Base-by-base conservation (phyloP, 805 yeast genomes). In the Metschnikowia anglica region DNA sequence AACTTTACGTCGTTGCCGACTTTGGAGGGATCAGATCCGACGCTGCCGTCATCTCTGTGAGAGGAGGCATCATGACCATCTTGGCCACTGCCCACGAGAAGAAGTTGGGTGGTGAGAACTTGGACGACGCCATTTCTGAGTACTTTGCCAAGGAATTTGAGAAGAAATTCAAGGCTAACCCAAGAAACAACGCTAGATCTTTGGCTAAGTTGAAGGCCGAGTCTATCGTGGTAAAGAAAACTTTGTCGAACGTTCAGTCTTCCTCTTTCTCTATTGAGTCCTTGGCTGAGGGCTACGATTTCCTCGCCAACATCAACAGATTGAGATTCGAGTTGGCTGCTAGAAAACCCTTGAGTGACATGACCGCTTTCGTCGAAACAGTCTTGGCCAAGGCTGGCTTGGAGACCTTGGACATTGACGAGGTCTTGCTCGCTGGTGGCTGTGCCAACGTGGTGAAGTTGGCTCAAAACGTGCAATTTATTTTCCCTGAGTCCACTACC, bases 1-100 rank as follows among this genome's bases (percentile, higher is more conserved):
- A 84, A 73, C 67, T 87, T 47, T 83, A 83, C 59, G 95, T 88
- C 37, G 97, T 93, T 54, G 95, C 95, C 42, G 99, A 93, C 68
- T 87, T 93, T 59, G 99, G 99, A 65, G 97, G 96, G 61, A 77
- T 89, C 55, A 80, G 98, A 70, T 83, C 96, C 31, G 98, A 93
- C 62, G 97, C 90, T 49, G 96, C 98, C 46, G 90, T 93, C 39
- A 73, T 93, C 57, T 82, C 97, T 30, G 86, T 84, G 41, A 83
- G 97, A 73, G 96, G 96, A 51, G 99, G 99, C 59, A 79, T 93
- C 54, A 76, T 87, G 70, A 91, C 99, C 43, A 74, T 88, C 35
- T 74, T 93, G 55, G 84, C 95, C 47, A 88, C 97, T 52, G 80
- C 81, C 46, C 96, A 89, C 61, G 85, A 87, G 63, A 73, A 73